Conservation (phyloP, 768 basidiomycete species). For the Phanerodontia chrysosporium region DNA sequence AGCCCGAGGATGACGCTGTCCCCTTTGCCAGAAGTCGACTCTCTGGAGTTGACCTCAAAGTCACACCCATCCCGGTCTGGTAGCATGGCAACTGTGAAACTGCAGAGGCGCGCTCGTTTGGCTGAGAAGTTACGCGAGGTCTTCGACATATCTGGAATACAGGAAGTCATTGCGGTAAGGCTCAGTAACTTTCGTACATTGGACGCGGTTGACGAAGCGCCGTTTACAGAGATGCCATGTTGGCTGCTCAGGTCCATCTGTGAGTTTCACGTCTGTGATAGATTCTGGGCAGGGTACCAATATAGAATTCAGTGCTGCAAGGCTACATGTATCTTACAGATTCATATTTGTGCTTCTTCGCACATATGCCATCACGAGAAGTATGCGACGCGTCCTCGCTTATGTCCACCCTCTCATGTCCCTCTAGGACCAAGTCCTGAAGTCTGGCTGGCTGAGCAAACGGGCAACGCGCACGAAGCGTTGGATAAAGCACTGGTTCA, state of each 20-base stretch:
- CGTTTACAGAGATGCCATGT: constrained; percentile 78
- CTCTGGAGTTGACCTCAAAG: constrained; percentile 5
- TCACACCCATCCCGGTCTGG: constrained; percentile 40
- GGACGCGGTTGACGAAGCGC: constrained; percentile 1
- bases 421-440: constrained; percentile 83
- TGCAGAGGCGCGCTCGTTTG: constrained; percentile 64
- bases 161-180: constrained; percentile 82
- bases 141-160: constrained; percentile 75
- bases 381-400: constrained; percentile 34
- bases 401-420: neutral
- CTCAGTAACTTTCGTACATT: constrained; percentile 5
- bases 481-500: constrained; percentile 95
- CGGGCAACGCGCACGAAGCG: constrained; percentile 85
- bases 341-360: constrained; percentile 93
- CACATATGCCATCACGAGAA: constrained; percentile 88
- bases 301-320: constrained; percentile 67
- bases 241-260: constrained; percentile 88
- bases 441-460: constrained; percentile 88
- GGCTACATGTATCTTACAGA: constrained; percentile 97
- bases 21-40: constrained; percentile 15
- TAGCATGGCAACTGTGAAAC: constrained; percentile 70
- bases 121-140: constrained; percentile 88
- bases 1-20: constrained; percentile 11
- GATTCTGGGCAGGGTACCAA: constrained; percentile 4
- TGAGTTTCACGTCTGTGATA: constrained; percentile 42